These are phyloP conservation scores for Nitzschia palea DNA, from an alignment of 108 stramenopile genomes.

Conservation along the genomic window DNA sequence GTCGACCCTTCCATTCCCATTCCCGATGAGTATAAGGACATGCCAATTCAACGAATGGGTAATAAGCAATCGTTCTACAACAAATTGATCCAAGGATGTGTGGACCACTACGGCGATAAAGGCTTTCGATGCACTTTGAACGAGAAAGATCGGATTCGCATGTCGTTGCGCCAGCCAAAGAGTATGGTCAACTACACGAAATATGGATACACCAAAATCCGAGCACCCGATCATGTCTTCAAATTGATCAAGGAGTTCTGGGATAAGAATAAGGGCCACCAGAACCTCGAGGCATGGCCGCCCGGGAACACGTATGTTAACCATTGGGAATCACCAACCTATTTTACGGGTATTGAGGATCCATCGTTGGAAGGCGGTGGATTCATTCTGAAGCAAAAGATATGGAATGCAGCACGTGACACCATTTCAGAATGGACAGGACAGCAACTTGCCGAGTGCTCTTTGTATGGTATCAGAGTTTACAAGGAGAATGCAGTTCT, in stretches of 20 bases:
- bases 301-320: slow-evolving; percentile 22
- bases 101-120: slow-evolving; percentile 46
- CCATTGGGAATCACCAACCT: slow-evolving; percentile 56
- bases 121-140: slow-evolving; percentile 26
- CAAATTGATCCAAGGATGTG: slow-evolving; percentile 52
- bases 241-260: slow-evolving; percentile 53
- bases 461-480: slow-evolving; percentile 88
- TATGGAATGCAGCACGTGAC: slow-evolving; percentile 61
- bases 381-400: slow-evolving; percentile 39
- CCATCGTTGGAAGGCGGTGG: slow-evolving; percentile 38
- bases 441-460: slow-evolving; percentile 49
- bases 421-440: slow-evolving; percentile 78
- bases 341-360: slow-evolving; percentile 48
- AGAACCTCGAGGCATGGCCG: slow-evolving; percentile 26
- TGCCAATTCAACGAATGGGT: slow-evolving; percentile 47
- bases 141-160: slow-evolving; percentile 56
- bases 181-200: slow-evolving; percentile 62
- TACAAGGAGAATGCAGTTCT: slow-evolving; percentile 84
- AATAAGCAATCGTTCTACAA: slow-evolving; percentile 54
- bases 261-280: slow-evolving; percentile 49
- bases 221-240: slow-evolving; percentile 50
- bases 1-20: slow-evolving; percentile 23
- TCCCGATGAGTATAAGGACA: slow-evolving; percentile 32
- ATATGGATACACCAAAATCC: slow-evolving; percentile 54
- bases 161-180: slow-evolving; percentile 63